A percentile compares a stretch with the other conserved stretches of the same genome.
These are phyloP conservation scores for Aspergillus hortae DNA, from an alignment of 2,329 filamentous ascomycete genomes.

Conservation along the genomic window DNA sequence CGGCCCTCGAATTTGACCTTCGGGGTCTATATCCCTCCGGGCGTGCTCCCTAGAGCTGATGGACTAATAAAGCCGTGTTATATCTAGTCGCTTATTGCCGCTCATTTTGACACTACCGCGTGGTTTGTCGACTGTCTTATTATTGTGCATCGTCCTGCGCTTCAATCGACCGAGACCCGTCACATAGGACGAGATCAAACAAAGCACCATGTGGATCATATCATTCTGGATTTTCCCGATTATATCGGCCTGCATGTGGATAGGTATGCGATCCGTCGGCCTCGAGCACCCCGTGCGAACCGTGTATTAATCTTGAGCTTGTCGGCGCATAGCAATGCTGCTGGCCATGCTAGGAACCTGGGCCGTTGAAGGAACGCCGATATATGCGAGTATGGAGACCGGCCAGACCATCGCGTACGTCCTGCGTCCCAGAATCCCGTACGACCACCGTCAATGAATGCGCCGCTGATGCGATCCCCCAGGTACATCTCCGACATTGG, in stretches of 20 bases:
- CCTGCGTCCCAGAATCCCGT: neutral
- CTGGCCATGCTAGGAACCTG: conserved; percentile 59
- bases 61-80: neutral
- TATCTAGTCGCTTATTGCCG: no score
- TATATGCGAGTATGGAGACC: conserved; percentile 50
- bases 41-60: neutral
- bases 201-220: conserved; percentile 39
- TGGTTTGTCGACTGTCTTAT: no score
- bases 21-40: neutral
- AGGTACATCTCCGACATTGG: conserved; percentile 55
- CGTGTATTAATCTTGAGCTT: conserved; percentile 5
- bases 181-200: neutral
- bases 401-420: conserved; percentile 54
- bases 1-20: conserved; percentile 1
- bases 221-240: conserved; percentile 56
- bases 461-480: neutral
- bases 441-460: no score
- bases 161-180: neutral
- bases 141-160: no score
- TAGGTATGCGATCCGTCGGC: conserved; percentile 34
- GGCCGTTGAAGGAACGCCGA: conserved; percentile 50
- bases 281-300: neutral
- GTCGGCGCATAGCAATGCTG: conserved; percentile 50
- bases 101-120: no score
- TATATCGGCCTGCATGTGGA: conserved; percentile 56